phyloP scores from a whole-genome alignment of 176 grass and related monocot species.

The Rhynchospora pubera region DNA sequence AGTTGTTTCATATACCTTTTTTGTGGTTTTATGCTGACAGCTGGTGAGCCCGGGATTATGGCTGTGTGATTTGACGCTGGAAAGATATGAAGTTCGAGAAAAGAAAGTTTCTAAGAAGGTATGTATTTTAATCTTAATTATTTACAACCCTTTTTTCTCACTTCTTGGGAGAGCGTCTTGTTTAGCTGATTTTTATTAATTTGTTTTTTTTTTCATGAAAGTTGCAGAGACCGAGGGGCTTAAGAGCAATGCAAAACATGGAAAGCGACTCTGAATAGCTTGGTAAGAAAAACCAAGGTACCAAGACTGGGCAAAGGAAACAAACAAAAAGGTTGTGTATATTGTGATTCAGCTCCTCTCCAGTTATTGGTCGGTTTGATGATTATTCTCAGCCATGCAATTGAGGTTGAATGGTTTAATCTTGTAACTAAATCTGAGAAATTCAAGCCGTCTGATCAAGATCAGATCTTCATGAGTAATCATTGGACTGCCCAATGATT shows the following conservation, averaged over 20 bases:
- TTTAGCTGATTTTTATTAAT: background rate
- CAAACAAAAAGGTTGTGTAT: slow-evolving; percentile 1
- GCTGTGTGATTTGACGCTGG: slow-evolving; percentile 80
- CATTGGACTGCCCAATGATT: background rate
- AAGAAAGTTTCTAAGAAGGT: slow-evolving; percentile 92
- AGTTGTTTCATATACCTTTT: background rate
- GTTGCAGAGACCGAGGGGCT: slow-evolving; percentile 64
- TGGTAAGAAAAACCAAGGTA: slow-evolving; percentile 1
- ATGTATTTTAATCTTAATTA: background rate
- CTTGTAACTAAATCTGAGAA: background rate
- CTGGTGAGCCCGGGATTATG: slow-evolving; percentile 81
- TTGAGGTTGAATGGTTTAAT: background rate
- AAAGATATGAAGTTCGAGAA: slow-evolving; percentile 93
- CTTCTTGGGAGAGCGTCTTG: background rate
- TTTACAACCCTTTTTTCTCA: background rate
- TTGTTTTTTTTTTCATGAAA: slow-evolving; percentile 3
- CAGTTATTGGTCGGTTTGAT: background rate
- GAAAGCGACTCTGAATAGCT: slow-evolving; percentile 84
- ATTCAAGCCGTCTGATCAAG: background rate
- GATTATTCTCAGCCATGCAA: slow-evolving; percentile 6
- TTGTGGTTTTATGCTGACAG: slow-evolving; percentile 32
- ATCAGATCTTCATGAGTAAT: background rate
- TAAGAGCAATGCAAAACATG: slow-evolving; percentile 86
- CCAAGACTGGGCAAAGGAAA: slow-evolving; percentile 19
- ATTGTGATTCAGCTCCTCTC: background rate